phyloP scores from a whole-genome alignment of 495 filamentous ascomycete genomes.

The Daldinia decipiens region DNA sequence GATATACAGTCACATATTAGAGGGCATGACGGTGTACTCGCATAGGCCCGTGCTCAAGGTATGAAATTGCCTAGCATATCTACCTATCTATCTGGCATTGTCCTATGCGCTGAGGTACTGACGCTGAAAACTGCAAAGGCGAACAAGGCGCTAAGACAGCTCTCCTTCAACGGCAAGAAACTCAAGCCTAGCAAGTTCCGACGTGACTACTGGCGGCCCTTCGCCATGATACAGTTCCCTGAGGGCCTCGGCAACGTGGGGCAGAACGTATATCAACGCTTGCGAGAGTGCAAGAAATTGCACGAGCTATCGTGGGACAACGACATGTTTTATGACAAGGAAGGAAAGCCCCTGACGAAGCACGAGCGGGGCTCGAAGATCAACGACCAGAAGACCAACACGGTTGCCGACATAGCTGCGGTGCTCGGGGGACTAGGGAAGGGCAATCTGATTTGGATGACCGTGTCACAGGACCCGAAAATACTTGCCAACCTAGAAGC shows the following conservation, averaged over 20 bases:
- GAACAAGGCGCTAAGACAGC: conserved; percentile 68
- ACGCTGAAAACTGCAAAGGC: conserved; percentile 4
- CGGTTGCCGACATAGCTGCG: conserved; percentile 84
- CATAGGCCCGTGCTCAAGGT: conserved; percentile 75
- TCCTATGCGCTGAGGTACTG: not conserved
- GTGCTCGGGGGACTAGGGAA: conserved; percentile 68
- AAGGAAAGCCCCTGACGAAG: conserved; percentile 55
- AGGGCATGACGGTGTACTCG: conserved; percentile 86
- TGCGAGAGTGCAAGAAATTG: conserved; percentile 81
- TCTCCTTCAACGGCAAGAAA: conserved; percentile 92
- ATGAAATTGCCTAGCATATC: conserved; percentile 34
- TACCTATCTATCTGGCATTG: not conserved
- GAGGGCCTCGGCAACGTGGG: conserved; percentile 66
- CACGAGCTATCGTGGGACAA: conserved; percentile 72
- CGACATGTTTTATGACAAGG: conserved; percentile 62
- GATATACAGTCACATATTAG: conserved; percentile 81
- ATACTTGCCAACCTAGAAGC: conserved; percentile 45
- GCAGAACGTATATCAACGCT: conserved; percentile 76
- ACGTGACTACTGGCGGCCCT: conserved; percentile 90
- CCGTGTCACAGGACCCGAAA: conserved; percentile 48
- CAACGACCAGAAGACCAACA: conserved; percentile 91
- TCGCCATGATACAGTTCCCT: conserved; percentile 79
- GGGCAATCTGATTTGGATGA: conserved; percentile 58
- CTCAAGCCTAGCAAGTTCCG: conserved; percentile 79
- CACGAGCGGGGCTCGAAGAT: conserved; percentile 69